Evolutionary conservation across 75 land plant species (phyloP).

Genomic region (Adiantum capillusveneris): DNA sequence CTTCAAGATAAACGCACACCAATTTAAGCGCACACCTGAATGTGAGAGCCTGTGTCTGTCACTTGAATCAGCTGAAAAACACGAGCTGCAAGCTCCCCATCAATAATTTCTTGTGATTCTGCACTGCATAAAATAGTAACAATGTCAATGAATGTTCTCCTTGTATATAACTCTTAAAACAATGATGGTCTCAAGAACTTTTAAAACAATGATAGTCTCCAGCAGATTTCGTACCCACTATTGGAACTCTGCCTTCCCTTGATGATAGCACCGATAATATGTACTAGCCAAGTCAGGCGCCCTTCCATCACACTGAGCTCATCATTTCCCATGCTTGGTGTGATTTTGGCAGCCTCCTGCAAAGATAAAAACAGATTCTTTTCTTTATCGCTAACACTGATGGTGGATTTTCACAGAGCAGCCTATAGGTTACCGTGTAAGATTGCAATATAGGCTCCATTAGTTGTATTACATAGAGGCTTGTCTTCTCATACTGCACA

Average conservation of each 20-base stretch:
- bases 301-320: constrained; percentile 72
- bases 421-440: constrained; percentile 46
- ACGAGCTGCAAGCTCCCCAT: constrained; percentile 96
- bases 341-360: constrained; percentile 64
- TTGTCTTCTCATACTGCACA: constrained; percentile 75
- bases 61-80: constrained; percentile 82
- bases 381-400: not conserved
- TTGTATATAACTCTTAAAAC: too few species aligned
- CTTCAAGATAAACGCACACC: too few species aligned
- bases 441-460: constrained; percentile 83
- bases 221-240: constrained; percentile 37
- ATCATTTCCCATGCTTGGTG: constrained; percentile 28
- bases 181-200: not conserved
- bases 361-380: not conserved
- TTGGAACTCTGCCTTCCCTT: constrained; percentile 65
- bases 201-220: not conserved
- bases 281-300: constrained; percentile 92
- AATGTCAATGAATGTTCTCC: not conserved
- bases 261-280: constrained; percentile 87
- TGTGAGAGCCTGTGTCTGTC: constrained; percentile 75
- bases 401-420: not conserved
- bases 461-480: constrained; percentile 60
- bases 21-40: constrained; percentile 55
- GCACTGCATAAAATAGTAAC: constrained; percentile 33
- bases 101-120: constrained; percentile 88